Evolutionary conservation across 2,329 filamentous ascomycete species (phyloP).

Genomic region (Aureobasidium sp.): DNA sequence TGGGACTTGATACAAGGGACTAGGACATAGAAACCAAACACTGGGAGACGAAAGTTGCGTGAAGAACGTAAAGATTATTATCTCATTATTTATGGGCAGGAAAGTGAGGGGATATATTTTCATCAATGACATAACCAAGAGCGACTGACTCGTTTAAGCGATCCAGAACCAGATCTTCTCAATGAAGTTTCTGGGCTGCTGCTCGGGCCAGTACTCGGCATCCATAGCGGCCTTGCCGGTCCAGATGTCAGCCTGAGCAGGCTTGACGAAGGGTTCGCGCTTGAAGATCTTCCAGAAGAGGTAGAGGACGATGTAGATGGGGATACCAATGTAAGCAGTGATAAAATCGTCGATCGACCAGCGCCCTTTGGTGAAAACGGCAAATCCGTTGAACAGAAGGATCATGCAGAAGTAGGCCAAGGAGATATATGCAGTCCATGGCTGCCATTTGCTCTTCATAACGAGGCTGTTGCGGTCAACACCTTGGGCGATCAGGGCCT

Average conservation of each 20-base stretch:
- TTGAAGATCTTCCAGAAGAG: slow-evolving; percentile 57
- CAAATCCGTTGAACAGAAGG: slow-evolving; percentile 56
- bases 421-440: slow-evolving; percentile 49
- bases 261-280: slow-evolving; percentile 44
- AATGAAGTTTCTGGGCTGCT: slow-evolving; percentile 32
- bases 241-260: slow-evolving; percentile 36
- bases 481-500: slow-evolving; percentile 22
- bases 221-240: slow-evolving; percentile 39
- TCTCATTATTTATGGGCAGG: neutral
- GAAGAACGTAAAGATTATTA: neutral
- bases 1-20: neutral
- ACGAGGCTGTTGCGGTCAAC: slow-evolving; percentile 33
- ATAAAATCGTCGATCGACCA: slow-evolving; percentile 41
- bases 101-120: slow-evolving; percentile 2
- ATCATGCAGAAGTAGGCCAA: slow-evolving; percentile 52
- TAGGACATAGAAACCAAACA: no score
- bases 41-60: neutral
- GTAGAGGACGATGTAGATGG: slow-evolving; percentile 39
- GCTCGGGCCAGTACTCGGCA: slow-evolving; percentile 36
- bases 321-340: slow-evolving; percentile 29
- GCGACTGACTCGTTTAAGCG: slow-evolving; percentile 26
- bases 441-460: slow-evolving; percentile 39
- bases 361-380: slow-evolving; percentile 45
- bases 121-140: neutral
- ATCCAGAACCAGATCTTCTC: slow-evolving; percentile 43